Evolutionary conservation across 768 basidiomycete genomes (phyloP).

Genomic region (Hygrophorus russula): DNA sequence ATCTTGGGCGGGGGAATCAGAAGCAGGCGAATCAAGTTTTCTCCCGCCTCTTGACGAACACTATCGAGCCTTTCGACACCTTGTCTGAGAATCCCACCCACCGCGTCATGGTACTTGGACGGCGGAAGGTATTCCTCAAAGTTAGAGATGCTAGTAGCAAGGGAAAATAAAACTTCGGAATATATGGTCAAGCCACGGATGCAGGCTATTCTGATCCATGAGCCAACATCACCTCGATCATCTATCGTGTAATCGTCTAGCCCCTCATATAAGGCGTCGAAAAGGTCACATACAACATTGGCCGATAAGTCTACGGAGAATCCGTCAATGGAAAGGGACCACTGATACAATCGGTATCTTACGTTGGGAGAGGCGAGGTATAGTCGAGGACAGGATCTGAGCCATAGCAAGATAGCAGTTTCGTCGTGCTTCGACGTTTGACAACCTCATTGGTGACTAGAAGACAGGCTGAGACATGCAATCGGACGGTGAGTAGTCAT

Average conservation of each 20-base stretch:
- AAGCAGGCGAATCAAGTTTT: conserved; percentile 43
- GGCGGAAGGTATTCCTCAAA: conserved; percentile 54
- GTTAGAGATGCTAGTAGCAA: conserved; percentile 27
- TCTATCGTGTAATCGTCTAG: conserved; percentile 87
- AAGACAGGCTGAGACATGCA: not conserved
- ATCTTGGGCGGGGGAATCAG: conserved; percentile 31
- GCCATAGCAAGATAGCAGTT: conserved; percentile 35
- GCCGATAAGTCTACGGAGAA: conserved; percentile 34
- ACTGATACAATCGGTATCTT: conserved; percentile 15
- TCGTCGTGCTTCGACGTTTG: conserved; percentile 27
- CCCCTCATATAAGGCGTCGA: conserved; percentile 53
- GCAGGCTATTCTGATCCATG: conserved; percentile 82
- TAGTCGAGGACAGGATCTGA: conserved; percentile 34
- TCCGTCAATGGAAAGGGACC: conserved; percentile 4
- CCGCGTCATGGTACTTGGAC: conserved; percentile 38
- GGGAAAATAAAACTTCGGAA: conserved; percentile 37
- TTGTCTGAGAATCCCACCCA: conserved; percentile 74
- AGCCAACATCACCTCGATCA: conserved; percentile 93
- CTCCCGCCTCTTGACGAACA: conserved; percentile 73
- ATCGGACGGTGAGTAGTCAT: no score
- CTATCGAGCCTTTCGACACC: conserved; percentile 87
- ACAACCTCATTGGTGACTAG: conserved; percentile 10
- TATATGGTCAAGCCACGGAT: conserved; percentile 52
- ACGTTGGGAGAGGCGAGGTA: conserved; percentile 34
- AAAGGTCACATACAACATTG: conserved; percentile 32